A percentile compares a stretch with the other conserved stretches of the same genome.
phyloP scores from a whole-genome alignment of 257 asterid species.

The Solanum lycopersicoides region DNA sequence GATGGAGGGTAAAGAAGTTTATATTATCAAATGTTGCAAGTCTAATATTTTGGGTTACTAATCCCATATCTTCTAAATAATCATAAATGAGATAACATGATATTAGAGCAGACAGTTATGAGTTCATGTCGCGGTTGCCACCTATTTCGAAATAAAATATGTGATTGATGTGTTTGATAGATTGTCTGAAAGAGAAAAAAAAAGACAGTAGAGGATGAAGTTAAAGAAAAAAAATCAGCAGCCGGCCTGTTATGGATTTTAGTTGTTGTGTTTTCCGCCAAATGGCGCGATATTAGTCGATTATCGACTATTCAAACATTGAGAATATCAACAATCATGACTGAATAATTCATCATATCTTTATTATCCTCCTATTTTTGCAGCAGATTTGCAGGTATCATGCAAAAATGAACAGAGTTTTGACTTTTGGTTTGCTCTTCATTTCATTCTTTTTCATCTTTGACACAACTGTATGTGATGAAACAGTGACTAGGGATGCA shows the following conservation, averaged over 20 bases:
- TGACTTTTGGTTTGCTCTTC: constrained; percentile 7
- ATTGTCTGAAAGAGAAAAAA: not conserved
- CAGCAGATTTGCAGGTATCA: not conserved
- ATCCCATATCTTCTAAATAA: not conserved
- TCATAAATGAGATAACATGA: not conserved
- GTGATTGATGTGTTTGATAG: not conserved
- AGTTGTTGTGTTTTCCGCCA: constrained; percentile 1
- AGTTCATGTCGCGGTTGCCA: not conserved
- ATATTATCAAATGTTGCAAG: not conserved
- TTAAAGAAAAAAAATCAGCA: not conserved
- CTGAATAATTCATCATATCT: not conserved
- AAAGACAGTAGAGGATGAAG: not conserved
- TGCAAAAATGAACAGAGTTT: constrained; percentile 22
- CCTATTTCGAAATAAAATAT: not conserved
- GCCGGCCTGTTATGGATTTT: not conserved
- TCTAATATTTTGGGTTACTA: not conserved
- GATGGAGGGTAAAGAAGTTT: not conserved
- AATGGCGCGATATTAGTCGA: not conserved
- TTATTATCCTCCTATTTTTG: not conserved
- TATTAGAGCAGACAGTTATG: not conserved
- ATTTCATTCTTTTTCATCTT: constrained; percentile 17
- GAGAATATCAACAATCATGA: not conserved
- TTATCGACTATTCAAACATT: not conserved
- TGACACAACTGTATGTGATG: constrained; percentile 13
- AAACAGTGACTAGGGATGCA: constrained; percentile 10